Evolutionary conservation across 495 filamentous ascomycete genomes (phyloP), one percentile per base, ranked within the genome.

Genomic region (Penicillium alfredii): DNA sequence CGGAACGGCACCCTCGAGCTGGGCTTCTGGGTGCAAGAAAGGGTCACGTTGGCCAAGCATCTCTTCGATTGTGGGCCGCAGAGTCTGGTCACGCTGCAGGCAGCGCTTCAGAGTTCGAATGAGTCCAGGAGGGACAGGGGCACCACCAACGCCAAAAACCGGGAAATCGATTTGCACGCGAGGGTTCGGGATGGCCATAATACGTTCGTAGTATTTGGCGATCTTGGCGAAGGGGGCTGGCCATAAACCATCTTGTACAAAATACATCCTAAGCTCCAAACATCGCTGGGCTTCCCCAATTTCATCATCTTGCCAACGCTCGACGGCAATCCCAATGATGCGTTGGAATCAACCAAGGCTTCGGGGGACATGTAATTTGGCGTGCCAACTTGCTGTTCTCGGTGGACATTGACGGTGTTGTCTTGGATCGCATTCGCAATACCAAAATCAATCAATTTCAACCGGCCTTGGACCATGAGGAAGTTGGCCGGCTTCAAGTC

Each of bases 331-430:
- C 77, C 70, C 31, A 73, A 60, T 6, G 73, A 70, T 16, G 73
- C 78, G 47, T 93, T 95, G 3, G 80, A 88, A 60, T 98, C 93
- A 42, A 90, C 76, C 47, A 97, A 69, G 13, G 84, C 84, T 58
- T 98, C 92, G 1, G 92, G 92, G 2, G 86, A 89, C 93, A 98
- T 97, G 71, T 97, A 98, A 56, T 95, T 98, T 2, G 93, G 88
- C 1, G 92, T 98, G 16, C 92, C 92, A 40, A 96, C 79, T 59
- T 95, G 87, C 11, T 83, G 83, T 49, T 98, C 93, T 38, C 92
- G 84, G 58, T 98, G 90, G 13, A 98, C 89, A 46, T 98, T 98
- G 51, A 96, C 85, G 1, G 92, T 98, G 60, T 95, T 77, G 47
- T 97, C 92, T 51, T 92, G 81, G 51, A 98, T 97, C 15, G 92